These are phyloP conservation scores for Penicillium paneum DNA, from an alignment of 2,329 filamentous ascomycete species.

Conservation along the genomic window DNA sequence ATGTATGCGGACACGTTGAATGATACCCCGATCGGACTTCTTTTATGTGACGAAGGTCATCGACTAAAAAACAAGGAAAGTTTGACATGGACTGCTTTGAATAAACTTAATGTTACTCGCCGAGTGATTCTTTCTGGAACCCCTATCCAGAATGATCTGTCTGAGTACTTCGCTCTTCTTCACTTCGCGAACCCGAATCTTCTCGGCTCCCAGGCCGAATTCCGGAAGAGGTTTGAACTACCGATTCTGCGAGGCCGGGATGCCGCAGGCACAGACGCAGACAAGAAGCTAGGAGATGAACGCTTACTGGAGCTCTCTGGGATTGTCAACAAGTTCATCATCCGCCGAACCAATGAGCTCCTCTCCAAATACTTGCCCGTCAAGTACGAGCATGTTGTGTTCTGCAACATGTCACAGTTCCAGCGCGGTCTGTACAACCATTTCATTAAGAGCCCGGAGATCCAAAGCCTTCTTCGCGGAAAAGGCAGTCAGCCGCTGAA, in stretches of 20 bases:
- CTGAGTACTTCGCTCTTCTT: constrained; percentile 92
- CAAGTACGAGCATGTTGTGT: constrained; percentile 99
- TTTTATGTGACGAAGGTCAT: constrained; percentile 96
- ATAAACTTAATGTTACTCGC: constrained; percentile 82
- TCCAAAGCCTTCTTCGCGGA: constrained; percentile 83
- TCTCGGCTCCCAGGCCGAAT: constrained; percentile 82
- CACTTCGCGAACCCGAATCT: constrained; percentile 95
- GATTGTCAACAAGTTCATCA: constrained; percentile 97
- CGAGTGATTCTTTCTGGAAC: constrained; percentile 95
- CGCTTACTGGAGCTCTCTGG: constrained; percentile 74
- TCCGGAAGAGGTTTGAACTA: constrained; percentile 89
- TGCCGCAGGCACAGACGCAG: constrained; percentile 78
- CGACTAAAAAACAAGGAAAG: constrained; percentile 95
- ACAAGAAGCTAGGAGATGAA: constrained; percentile 78
- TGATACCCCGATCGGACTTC: constrained; percentile 82
- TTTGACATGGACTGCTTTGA: constrained; percentile 88
- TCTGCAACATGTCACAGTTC: constrained; percentile 91
- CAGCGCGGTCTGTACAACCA: constrained; percentile 93
- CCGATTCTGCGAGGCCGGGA: constrained; percentile 90
- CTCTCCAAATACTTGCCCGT: constrained; percentile 94
- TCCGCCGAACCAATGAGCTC: constrained; percentile 95
- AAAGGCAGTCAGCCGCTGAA: constrained; percentile 96
- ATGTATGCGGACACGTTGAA: constrained; percentile 87
- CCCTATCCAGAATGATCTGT: constrained; percentile 97
- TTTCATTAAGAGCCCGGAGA: constrained; percentile 93